Percentiles rank a stretch among this genome's conserved stretches.
phyloP scores from a whole-genome alignment of 257 asterid genomes.

The Scutellaria minor region DNA sequence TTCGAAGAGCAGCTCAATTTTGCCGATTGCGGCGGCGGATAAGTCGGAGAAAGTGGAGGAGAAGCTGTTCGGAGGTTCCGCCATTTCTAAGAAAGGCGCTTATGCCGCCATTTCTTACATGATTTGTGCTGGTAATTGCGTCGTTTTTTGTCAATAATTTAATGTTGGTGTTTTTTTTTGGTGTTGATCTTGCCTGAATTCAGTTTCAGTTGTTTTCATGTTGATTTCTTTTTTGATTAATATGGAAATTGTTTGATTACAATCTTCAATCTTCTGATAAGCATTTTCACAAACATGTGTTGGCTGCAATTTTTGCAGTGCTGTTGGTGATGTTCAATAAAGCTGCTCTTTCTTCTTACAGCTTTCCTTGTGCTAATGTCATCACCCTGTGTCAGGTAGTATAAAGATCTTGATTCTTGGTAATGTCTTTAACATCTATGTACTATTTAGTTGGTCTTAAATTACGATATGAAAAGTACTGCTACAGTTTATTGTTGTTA shows the following conservation, averaged over 20 bases:
- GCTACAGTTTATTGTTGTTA: not conserved
- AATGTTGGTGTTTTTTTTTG: too few relatives aligned
- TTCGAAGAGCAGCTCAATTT: slow-evolving; percentile 39
- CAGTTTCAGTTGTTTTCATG: not conserved
- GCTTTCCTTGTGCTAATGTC: slow-evolving; percentile 88
- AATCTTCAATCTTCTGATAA: not conserved
- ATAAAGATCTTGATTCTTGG: slow-evolving; percentile 9
- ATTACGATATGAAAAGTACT: not conserved
- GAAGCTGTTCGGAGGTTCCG: slow-evolving; percentile 62
- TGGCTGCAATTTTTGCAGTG: slow-evolving; percentile 61
- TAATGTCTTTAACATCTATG: slow-evolving; percentile 3
- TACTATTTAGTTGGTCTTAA: not conserved
- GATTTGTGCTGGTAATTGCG: slow-evolving; percentile 75
- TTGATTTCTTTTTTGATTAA: not conserved
- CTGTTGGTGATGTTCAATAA: slow-evolving; percentile 88
- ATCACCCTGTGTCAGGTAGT: slow-evolving; percentile 93
- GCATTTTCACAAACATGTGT: slow-evolving; percentile 16
- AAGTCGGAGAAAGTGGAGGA: slow-evolving; percentile 50
- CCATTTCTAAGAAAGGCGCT: slow-evolving; percentile 72
- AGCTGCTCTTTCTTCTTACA: slow-evolving; percentile 93
- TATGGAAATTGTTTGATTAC: not conserved
- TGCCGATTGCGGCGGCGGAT: slow-evolving; percentile 58
- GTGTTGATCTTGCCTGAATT: not conserved
- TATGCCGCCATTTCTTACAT: slow-evolving; percentile 78
- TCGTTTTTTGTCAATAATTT: not conserved